Conservation (phyloP, 2,329 filamentous ascomycete genomes). For the Fusarium begoniae region DNA sequence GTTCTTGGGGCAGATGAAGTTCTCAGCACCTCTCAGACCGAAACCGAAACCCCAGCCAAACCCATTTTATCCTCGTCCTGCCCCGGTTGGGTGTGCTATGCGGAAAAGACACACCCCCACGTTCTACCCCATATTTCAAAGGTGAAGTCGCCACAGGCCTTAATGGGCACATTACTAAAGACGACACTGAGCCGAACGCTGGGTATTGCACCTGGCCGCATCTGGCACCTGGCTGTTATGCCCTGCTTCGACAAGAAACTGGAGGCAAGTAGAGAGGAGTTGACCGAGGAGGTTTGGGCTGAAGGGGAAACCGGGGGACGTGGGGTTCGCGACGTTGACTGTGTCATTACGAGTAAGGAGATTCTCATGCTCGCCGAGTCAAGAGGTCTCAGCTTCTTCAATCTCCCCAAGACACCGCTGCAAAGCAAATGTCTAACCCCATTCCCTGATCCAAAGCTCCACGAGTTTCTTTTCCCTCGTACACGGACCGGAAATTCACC, state of each 20-base stretch:
- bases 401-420: constrained; percentile 69
- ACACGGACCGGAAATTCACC: constrained; percentile 54
- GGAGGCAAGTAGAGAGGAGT: constrained; percentile 91
- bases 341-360: constrained; percentile 96
- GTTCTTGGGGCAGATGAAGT: constrained; percentile 81
- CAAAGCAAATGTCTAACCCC: constrained; percentile 52
- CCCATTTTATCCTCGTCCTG: constrained; percentile 89
- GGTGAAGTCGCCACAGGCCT: constrained; percentile 92
- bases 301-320: constrained; percentile 57
- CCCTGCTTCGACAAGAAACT: constrained; percentile 99
- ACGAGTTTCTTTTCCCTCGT: constrained; percentile 78
- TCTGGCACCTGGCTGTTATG: constrained; percentile 98
- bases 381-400: constrained; percentile 79
- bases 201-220: constrained; percentile 76
- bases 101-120: constrained; percentile 96
- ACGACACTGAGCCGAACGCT: constrained; percentile 79
- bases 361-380: constrained; percentile 88
- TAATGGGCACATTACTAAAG: constrained; percentile 91
- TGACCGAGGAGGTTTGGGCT: constrained; percentile 83
- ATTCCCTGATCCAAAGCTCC: constrained; percentile 78
- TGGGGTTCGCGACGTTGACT: constrained; percentile 89
- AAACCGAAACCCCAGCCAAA: constrained; percentile 42
- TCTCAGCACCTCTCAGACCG: constrained; percentile 47
- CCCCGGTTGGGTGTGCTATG: constrained; percentile 98
- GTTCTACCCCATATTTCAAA: constrained; percentile 89